A percentile compares a stretch with the other conserved stretches of the same genome.
Conservation (phyloP, 495 filamentous ascomycete genomes). For the Filosporella fistucella region DNA sequence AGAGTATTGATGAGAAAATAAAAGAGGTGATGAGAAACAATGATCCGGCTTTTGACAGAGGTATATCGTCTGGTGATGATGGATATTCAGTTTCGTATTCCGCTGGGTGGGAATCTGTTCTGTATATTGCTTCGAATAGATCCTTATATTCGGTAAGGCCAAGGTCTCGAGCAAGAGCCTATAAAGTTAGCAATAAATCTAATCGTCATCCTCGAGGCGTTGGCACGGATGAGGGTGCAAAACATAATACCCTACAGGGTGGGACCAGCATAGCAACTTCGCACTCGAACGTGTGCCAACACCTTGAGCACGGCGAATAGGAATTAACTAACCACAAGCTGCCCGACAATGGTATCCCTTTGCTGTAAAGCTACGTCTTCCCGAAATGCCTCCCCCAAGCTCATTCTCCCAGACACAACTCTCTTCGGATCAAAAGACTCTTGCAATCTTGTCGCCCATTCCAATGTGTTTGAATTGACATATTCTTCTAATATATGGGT, state of each 20-base stretch:
- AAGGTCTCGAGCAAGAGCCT: conserved; percentile 73
- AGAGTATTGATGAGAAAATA: conserved; percentile 48
- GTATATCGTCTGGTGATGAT: conserved; percentile 55
- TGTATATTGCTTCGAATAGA: conserved; percentile 33
- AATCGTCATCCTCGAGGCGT: too few species aligned
- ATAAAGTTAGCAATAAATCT: background rate
- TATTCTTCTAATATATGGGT: conserved; percentile 84
- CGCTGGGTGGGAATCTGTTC: conserved; percentile 29
- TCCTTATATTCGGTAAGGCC: conserved; percentile 38
- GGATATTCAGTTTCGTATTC: conserved; percentile 32
- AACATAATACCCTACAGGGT: too few species aligned
- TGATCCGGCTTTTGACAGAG: conserved; percentile 67
- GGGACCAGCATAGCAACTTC: too few species aligned
- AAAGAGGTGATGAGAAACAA: conserved; percentile 58
- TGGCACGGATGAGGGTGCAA: too few species aligned
- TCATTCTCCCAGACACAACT: conserved; percentile 48
- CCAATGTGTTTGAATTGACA: conserved; percentile 59
- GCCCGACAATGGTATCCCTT: conserved; percentile 68
- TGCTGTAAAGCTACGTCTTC: conserved; percentile 58
- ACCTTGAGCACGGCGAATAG: background rate
- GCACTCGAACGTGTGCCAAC: too few species aligned
- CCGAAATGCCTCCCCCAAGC: conserved; percentile 56
- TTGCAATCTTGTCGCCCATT: conserved; percentile 69
- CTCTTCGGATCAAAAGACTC: conserved; percentile 65
- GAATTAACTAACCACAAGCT: conserved; percentile 58